Conservation (phyloP, 2,329 filamentous ascomycete species). For the Mariannaea sp. region DNA sequence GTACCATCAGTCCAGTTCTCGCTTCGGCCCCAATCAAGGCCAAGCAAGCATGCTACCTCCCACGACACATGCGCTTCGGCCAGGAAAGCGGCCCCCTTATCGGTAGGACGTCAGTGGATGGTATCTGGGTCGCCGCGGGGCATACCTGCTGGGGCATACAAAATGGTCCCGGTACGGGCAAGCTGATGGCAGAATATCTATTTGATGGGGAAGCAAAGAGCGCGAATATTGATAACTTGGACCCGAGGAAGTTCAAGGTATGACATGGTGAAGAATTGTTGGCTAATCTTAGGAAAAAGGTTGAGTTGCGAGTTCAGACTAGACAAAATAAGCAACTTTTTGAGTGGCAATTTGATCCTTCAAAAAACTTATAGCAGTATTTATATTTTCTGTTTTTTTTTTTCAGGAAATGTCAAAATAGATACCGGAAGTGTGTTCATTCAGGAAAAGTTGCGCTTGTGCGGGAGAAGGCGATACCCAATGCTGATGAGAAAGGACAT, state of each 20-base stretch:
- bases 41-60: constrained; percentile 91
- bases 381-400: too few relatives aligned
- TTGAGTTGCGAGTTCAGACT: neutral
- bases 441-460: too few relatives aligned
- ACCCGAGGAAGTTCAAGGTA: constrained; percentile 68
- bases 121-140: constrained; percentile 81
- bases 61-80: constrained; percentile 70
- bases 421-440: too few relatives aligned
- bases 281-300: neutral
- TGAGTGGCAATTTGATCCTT: too few relatives aligned
- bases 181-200: constrained; percentile 77
- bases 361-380: too few relatives aligned
- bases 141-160: constrained; percentile 99
- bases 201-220: constrained; percentile 74
- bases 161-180: constrained; percentile 87
- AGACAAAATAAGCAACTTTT: too few relatives aligned
- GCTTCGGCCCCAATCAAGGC: constrained; percentile 70
- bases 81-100: constrained; percentile 72
- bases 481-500: too few relatives aligned
- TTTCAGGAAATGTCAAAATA: too few relatives aligned
- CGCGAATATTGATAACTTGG: constrained; percentile 67
- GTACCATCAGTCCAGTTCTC: constrained; percentile 67
- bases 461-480: too few relatives aligned
- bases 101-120: constrained; percentile 73
- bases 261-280: constrained; percentile 34